Percentiles rank a stretch among this genome's conserved stretches.
phyloP scores from a whole-genome alignment of 192 early-diverging fungal species.

The Entomortierella chlamydospora region DNA sequence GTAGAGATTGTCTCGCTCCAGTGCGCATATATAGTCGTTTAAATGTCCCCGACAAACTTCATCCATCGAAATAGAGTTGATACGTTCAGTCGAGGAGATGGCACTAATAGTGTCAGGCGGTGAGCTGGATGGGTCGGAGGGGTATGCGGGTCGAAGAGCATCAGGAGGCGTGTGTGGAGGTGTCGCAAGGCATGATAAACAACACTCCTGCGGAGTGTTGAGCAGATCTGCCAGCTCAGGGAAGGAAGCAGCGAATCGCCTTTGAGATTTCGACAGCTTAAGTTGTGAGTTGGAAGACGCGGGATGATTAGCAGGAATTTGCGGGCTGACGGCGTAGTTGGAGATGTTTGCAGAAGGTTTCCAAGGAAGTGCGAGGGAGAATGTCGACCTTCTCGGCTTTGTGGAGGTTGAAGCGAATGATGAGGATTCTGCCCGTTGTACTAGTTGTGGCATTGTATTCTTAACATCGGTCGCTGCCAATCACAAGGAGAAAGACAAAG shows the following conservation, averaged over 20 bases:
- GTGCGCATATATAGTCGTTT: conserved; percentile 46
- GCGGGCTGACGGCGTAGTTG: not conserved
- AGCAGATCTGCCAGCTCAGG: conserved; percentile 17
- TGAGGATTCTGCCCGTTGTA: not conserved
- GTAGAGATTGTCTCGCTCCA: conserved; percentile 67
- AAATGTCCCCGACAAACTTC: conserved; percentile 9
- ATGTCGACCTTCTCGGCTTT: conserved; percentile 4
- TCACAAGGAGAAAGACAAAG: not conserved
- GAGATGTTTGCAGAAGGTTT: conserved; percentile 1
- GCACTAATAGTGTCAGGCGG: conserved; percentile 5
- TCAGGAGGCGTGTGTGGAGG: conserved; percentile 23
- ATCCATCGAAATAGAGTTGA: not conserved
- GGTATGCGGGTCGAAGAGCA: not conserved
- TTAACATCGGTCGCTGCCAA: not conserved
- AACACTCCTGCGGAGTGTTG: not conserved
- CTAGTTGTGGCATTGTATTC: not conserved
- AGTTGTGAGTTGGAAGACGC: not conserved
- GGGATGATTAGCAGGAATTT: not conserved
- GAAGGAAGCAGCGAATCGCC: conserved; percentile 5
- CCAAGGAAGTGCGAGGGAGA: conserved; percentile 18
- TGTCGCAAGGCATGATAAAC: conserved; percentile 17
- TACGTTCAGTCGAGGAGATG: not conserved
- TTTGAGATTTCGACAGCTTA: not conserved
- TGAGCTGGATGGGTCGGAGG: not conserved
- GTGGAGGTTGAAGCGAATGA: not conserved